A percentile compares a stretch with the other conserved stretches of the same genome.
phyloP scores from a whole-genome alignment of 2,329 filamentous ascomycete species.

The Aureobasidium sp. region DNA sequence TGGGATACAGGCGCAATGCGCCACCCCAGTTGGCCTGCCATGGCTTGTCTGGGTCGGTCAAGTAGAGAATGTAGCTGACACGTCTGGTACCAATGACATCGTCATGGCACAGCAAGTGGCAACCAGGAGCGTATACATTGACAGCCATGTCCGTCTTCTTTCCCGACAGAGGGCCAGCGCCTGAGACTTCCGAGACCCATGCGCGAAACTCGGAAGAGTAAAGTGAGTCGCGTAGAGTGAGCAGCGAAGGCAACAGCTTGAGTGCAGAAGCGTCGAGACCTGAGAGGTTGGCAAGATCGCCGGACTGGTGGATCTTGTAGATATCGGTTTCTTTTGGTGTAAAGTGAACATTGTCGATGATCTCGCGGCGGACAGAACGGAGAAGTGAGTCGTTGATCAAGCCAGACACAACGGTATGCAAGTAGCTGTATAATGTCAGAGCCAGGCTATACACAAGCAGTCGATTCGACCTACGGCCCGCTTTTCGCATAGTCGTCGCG shows the following conservation, averaged over 20 bases:
- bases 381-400: conserved; percentile 76
- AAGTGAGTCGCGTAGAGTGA: conserved; percentile 84
- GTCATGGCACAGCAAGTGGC: conserved; percentile 92
- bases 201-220: conserved; percentile 86
- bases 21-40: conserved; percentile 94
- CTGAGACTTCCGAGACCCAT: conserved; percentile 81
- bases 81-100: conserved; percentile 96
- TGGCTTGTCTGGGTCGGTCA: conserved; percentile 82
- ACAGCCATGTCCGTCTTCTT: conserved; percentile 98
- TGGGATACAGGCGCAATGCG: conserved; percentile 79
- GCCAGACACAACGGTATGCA: conserved; percentile 80
- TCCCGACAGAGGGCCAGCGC: conserved; percentile 79
- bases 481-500: conserved; percentile 57
- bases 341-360: conserved; percentile 82
- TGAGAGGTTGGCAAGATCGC: conserved; percentile 92
- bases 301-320: conserved; percentile 98
- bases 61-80: conserved; percentile 94
- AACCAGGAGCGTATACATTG: conserved; percentile 95
- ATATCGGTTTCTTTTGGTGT: conserved; percentile 99
- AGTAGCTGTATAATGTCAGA: conserved; percentile 52
- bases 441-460: too few species aligned
- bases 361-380: conserved; percentile 79
- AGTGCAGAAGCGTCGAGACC: conserved; percentile 83
- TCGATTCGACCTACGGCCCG: conserved; percentile 36
- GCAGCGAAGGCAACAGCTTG: conserved; percentile 78